Percentiles rank a stretch among this genome's conserved stretches.
These are phyloP conservation scores for Alliaria petiolata DNA, from an alignment of 345 rosid species.

Conservation along the genomic window DNA sequence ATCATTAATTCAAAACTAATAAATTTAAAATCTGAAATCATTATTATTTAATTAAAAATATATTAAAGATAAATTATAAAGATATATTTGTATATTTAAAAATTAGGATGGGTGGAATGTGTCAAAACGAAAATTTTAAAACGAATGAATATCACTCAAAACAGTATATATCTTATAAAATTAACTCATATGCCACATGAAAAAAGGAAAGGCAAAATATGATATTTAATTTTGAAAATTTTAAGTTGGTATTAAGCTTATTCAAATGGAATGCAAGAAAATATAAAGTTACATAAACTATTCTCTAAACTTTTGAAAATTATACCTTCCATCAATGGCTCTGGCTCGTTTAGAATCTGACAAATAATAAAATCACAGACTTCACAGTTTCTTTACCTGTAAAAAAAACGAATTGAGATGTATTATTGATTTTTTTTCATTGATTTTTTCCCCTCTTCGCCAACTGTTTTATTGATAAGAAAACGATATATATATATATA, in stretches of 20 bases:
- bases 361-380: too few species aligned
- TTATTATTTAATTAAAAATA: too few species aligned
- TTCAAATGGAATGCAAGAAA: background rate
- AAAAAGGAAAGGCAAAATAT: background rate
- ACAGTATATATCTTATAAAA: background rate
- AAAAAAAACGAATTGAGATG: background rate
- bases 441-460: background rate
- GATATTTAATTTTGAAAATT: background rate
- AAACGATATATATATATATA: conserved; percentile 13
- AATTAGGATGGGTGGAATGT: too few species aligned
- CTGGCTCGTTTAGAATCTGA: too few species aligned
- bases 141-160: background rate
- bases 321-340: background rate
- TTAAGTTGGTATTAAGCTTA: background rate
- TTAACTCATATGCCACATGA: background rate
- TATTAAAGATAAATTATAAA: too few species aligned
- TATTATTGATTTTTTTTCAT: background rate
- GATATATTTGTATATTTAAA: too few species aligned
- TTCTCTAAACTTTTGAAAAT: background rate
- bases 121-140: too few species aligned
- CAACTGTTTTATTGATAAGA: conserved; percentile 26
- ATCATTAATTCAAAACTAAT: too few species aligned
- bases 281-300: too few species aligned
- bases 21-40: too few species aligned
- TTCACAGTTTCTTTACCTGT: too few species aligned